Evolutionary conservation across 192 early-diverging fungal species (phyloP).

Genomic region (Linnemannia hyalina): DNA sequence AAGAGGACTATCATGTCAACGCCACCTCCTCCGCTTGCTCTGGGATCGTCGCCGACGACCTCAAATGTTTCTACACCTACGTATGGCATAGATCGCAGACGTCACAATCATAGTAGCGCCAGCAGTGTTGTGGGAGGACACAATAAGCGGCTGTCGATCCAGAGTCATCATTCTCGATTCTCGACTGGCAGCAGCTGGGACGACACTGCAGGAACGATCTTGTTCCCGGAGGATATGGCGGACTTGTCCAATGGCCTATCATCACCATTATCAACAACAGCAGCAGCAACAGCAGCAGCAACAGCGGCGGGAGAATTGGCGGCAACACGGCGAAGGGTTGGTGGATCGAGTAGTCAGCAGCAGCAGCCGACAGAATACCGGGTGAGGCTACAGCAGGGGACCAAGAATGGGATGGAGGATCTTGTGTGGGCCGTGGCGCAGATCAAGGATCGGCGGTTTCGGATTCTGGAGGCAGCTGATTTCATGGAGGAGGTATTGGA

Average conservation of each 20-base stretch:
- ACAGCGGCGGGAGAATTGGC: background rate
- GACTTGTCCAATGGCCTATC: slow-evolving; percentile 16
- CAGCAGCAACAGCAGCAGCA: background rate
- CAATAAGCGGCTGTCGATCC: slow-evolving; percentile 25
- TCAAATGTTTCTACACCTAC: slow-evolving; percentile 6
- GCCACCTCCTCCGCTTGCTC: slow-evolving; percentile 1
- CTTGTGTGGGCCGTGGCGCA: slow-evolving; percentile 45
- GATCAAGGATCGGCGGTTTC: slow-evolving; percentile 43
- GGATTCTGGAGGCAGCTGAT: slow-evolving; percentile 42
- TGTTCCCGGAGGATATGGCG: slow-evolving; percentile 17
- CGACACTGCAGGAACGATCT: slow-evolving; percentile 22
- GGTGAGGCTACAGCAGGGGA: slow-evolving; percentile 25
- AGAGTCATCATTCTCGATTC: slow-evolving; percentile 34
- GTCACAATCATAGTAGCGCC: background rate
- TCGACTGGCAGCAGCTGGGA: slow-evolving; percentile 43
- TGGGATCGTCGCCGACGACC: background rate
- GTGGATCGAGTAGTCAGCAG: background rate
- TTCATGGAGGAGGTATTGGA: slow-evolving; percentile 39
- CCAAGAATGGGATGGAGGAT: slow-evolving; percentile 43
- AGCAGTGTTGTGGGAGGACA: too few species aligned
- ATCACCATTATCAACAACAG: background rate
- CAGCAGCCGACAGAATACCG: slow-evolving; percentile 27
- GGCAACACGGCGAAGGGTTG: slow-evolving; percentile 8
- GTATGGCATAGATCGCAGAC: background rate
- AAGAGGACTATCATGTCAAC: slow-evolving; percentile 37